Evolutionary conservation across 495 filamentous ascomycete genomes (phyloP).

Genomic region (Arthonia radiata): DNA sequence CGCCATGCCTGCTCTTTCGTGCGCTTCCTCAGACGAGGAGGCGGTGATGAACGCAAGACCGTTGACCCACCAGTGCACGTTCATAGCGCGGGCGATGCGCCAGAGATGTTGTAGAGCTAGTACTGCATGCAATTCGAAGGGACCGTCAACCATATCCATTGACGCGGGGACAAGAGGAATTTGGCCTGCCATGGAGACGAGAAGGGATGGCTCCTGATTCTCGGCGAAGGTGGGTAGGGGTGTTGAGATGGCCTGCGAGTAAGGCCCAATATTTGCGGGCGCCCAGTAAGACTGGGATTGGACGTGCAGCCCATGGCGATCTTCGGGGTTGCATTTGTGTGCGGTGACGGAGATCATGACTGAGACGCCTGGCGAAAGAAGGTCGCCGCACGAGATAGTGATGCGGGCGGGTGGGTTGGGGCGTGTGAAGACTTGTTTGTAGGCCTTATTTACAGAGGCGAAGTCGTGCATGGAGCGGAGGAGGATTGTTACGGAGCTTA

Average conservation of each 20-base stretch:
- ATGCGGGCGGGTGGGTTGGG: slow-evolving; percentile 71
- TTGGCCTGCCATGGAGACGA: slow-evolving; percentile 59
- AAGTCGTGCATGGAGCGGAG: slow-evolving; percentile 66
- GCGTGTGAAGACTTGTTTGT: slow-evolving; percentile 38
- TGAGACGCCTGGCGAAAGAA: slow-evolving; percentile 27
- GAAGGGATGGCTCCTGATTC: neutral
- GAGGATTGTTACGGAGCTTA: slow-evolving; percentile 50
- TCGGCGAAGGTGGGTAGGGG: slow-evolving; percentile 13
- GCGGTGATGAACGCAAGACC: slow-evolving; percentile 44
- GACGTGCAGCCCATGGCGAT: slow-evolving; percentile 43
- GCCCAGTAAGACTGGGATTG: slow-evolving; percentile 94
- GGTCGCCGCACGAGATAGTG: slow-evolving; percentile 49
- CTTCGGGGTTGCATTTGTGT: slow-evolving; percentile 12
- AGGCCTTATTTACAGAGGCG: slow-evolving; percentile 41
- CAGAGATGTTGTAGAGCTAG: slow-evolving; percentile 74
- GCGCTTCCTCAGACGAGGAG: slow-evolving; percentile 6
- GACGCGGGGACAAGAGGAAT: slow-evolving; percentile 66
- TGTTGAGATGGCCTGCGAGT: slow-evolving; percentile 64
- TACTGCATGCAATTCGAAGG: slow-evolving; percentile 20
- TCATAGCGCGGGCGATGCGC: slow-evolving; percentile 50
- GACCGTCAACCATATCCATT: slow-evolving; percentile 32
- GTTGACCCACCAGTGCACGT: slow-evolving; percentile 46
- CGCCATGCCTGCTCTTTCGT: slow-evolving; percentile 18
- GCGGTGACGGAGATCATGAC: slow-evolving; percentile 34
- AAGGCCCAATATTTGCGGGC: slow-evolving; percentile 91